Evolutionary conservation across 345 rosid species (phyloP), one percentile per base, ranked within the genome.

Genomic region (Physaria fendleri): DNA sequence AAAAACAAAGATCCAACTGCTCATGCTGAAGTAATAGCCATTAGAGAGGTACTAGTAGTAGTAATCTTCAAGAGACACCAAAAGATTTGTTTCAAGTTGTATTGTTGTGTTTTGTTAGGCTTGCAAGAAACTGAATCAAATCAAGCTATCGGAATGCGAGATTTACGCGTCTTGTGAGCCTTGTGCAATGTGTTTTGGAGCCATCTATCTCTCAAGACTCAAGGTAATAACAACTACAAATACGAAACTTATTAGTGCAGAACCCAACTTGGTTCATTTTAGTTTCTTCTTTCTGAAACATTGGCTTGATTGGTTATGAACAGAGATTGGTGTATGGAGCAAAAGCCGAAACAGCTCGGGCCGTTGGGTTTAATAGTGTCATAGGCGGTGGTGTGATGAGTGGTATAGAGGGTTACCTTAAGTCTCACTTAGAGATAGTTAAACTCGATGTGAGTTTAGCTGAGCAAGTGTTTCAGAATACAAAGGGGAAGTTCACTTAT

Each of bases 21-120:
- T 34, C 97, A 86, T 64, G 99, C 99, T 0, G 97, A 93, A 74
- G 84, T 81, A 66, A 76, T 85, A 0, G 99, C 95, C 54, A 83
- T 93, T 56, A 78, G 97, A 82, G 97, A 93, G 99, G 63, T 40
- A 50, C 84, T 82, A 41, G 59, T 75, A 97, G 63, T 40, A 50
- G 85, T 82, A 41, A 62, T 75, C 27, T 4, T 43, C 34, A 14
- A 28, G 57, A 43, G 47, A 8, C 37, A 37, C 23, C 23, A 35
- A 16, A 8, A 5, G 6, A 27, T 17, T 1, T 28, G 6, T 28
- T 17, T 16, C 12, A 2, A 33, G 35, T 45, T 24, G 2, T n/a
- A 14, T 23, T 49, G 14, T 16, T 25, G 23, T 37, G 56, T 35
- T 56, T 6, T 21, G 14, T 42, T 15, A 85, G 90, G 95, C 95